Evolutionary conservation across 176 grass and related monocot species (phyloP).

Genomic region (Hordeum vulgare): MorexV3_pseudomolecules_assembly NC_058520.1:464411570-464412069

Average conservation of each 20-base stretch:
- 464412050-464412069: background rate
- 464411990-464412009: background rate
- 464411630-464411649: no score
- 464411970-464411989: background rate
- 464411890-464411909: background rate
- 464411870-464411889: no score
- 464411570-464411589: no score
- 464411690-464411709: background rate
- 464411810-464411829: background rate
- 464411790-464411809: background rate
- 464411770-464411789: background rate
- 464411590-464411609: no score
- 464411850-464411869: no score
- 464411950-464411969: no score
- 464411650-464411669: background rate
- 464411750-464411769: background rate
- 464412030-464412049: background rate
- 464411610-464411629: no score
- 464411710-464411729: background rate
- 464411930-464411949: background rate
- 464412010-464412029: background rate
- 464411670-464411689: background rate
- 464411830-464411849: background rate
- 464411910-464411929: background rate
- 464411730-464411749: background rate